Evolutionary conservation across 2,329 filamentous ascomycete genomes (phyloP), one percentile per base, ranked within the genome.

Genomic region (Ophiognomonia clavigignenti-juglandacearum): DNA sequence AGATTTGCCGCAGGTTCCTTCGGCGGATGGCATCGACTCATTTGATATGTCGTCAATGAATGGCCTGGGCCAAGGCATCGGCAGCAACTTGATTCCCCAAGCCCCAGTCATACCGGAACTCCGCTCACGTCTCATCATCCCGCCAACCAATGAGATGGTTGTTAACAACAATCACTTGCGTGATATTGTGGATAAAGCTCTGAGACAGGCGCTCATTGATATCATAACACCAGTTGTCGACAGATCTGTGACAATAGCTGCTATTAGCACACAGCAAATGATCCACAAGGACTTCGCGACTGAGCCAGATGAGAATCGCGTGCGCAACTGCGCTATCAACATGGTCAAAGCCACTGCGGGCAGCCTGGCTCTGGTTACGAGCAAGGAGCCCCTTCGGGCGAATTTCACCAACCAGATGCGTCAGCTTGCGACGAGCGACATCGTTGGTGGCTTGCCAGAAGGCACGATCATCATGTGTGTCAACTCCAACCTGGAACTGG

Each of bases 191-290:
- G 82, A 87, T 54, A 84, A 78, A 39, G 91, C 95, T 31, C 86
- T 96, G 45, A 89, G 88, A 39, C 86, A 90, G 51, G 92, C 95
- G 26, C 85, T 98, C 35, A 85, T 89, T 50, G 95, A 98, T 61
- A 98, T 98, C 47, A 97, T 98, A 51, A 89, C 92, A 44, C 95
- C 93, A 20, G 93, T 98, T 2, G 95, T 98, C 13, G 95, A 98
- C 64, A 82, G 93, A 45, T 98, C 93, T 2, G 92, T 98, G 32
- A 97, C 95, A 0, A 98, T 98, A 63, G 93, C 93, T 38, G 92
- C 92, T 1, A 97, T 98, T 51, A 95, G 92, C 3, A 96, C 95
- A 0, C 86, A 90, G 52, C 90, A 97, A 65, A 87, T 98, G 68
- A 88, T 98, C 35, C 84, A 88, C 57, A 98, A 98, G 64, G 93